Conservation (phyloP, 768 basidiomycete species). For the Gloeopeniophorella convolvens region DNA sequence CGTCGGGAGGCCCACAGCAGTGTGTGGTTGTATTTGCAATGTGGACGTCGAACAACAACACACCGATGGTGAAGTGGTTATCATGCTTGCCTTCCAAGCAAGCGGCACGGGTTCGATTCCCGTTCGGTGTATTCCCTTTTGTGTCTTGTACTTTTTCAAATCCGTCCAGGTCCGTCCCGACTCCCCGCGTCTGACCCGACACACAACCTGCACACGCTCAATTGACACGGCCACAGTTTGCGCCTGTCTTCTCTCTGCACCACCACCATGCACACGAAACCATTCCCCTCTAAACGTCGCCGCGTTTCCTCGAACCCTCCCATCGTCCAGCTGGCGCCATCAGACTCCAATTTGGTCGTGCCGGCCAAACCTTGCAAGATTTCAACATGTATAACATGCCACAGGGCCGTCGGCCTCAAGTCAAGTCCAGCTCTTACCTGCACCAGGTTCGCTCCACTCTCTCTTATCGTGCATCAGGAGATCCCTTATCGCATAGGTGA, state of each 20-base stretch:
- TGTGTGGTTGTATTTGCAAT: too few relatives aligned
- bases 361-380: constrained; percentile 1
- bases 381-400: constrained; percentile 6
- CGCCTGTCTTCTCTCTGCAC: too few relatives aligned
- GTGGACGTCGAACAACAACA: too few relatives aligned
- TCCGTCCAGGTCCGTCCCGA: neutral
- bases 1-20: too few relatives aligned
- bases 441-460: constrained; percentile 4
- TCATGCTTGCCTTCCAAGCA: constrained; percentile 34
- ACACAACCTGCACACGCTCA: too few relatives aligned
- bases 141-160: neutral
- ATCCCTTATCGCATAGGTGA: neutral
- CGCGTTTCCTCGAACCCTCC: constrained; percentile 6
- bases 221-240: too few relatives aligned
- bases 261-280: too few relatives aligned
- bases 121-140: constrained; percentile 21
- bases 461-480: neutral
- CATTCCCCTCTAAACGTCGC: constrained; percentile 2
- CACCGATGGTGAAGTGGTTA: constrained; percentile 29
- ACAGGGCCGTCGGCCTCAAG: constrained; percentile 9
- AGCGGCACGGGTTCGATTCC: constrained; percentile 30
- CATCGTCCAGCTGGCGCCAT: neutral
- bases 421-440: constrained; percentile 7
- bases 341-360: neutral
- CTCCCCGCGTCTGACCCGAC: too few relatives aligned